Conservation (phyloP, 2,329 filamentous ascomycete genomes). For the Nannizziopsis arthrosporioides region DNA sequence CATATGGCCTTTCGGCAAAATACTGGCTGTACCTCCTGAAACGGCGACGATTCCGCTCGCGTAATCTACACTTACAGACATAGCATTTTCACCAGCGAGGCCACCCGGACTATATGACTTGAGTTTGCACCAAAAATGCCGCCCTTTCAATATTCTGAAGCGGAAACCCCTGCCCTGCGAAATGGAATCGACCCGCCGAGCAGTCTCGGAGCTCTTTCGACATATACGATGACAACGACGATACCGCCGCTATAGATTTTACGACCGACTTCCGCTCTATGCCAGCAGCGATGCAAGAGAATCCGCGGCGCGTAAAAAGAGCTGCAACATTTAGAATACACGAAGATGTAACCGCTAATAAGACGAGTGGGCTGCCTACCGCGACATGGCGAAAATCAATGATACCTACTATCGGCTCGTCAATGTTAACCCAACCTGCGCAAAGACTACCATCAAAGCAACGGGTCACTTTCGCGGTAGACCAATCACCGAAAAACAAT, state of each 20-base stretch:
- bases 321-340: constrained; percentile 29
- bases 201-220: constrained; percentile 17
- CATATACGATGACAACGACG: constrained; percentile 23
- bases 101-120: too few species aligned
- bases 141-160: constrained; percentile 15
- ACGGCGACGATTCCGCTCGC: not conserved
- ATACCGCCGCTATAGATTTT: constrained; percentile 32
- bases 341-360: constrained; percentile 21
- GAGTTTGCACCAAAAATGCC: constrained; percentile 4
- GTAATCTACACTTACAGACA: not conserved
- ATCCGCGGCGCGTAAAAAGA: constrained; percentile 22
- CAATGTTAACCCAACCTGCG: constrained; percentile 31
- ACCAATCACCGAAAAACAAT: constrained; percentile 16
- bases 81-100: not conserved
- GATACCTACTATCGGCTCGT: constrained; percentile 19
- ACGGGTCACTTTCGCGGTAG: constrained; percentile 21
- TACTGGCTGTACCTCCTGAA: too few species aligned
- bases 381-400: constrained; percentile 15
- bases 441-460: constrained; percentile 28
- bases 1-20: too few species aligned
- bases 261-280: constrained; percentile 29
- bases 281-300: constrained; percentile 21
- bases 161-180: constrained; percentile 27
- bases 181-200: constrained; percentile 12
- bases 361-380: constrained; percentile 12